phyloP scores from a whole-genome alignment of 305 asterid genomes.

The Solanum aculeatissimum region DNA sequence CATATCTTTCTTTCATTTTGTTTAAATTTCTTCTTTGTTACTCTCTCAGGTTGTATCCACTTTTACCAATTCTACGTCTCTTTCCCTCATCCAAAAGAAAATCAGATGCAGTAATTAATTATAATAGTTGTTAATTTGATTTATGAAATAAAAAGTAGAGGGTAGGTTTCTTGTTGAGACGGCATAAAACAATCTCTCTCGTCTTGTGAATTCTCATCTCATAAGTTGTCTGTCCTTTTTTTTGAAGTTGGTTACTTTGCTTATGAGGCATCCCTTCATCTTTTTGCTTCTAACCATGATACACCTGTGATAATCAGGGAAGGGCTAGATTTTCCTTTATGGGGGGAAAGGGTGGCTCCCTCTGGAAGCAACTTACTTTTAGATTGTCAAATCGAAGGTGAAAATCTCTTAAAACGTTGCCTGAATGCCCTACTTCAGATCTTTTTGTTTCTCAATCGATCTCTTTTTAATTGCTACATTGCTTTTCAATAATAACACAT shows the following conservation, averaged over 20 bases:
- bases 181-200: neutral
- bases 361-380: conserved; percentile 85
- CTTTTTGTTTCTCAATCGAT: neutral
- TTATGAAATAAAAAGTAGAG: neutral
- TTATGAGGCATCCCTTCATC: neutral
- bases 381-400: conserved; percentile 50
- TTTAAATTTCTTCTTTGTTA: neutral
- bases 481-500: conserved; percentile 7
- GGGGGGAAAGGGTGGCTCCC: conserved; percentile 94
- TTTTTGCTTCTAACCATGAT: conserved; percentile 19
- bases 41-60: neutral
- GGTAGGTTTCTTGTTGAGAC: neutral
- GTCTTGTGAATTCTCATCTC: neutral
- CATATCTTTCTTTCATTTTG: neutral
- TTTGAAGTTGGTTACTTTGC: neutral
- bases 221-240: neutral
- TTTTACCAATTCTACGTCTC: neutral
- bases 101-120: neutral
- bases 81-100: neutral
- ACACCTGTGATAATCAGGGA: conserved; percentile 41
- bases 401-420: conserved; percentile 11
- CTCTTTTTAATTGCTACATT: neutral
- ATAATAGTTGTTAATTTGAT: neutral
- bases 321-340: conserved; percentile 98
- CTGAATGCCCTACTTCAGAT: neutral